phyloP scores from a whole-genome alignment of 768 basidiomycete species.

The Mycena maculata region DNA sequence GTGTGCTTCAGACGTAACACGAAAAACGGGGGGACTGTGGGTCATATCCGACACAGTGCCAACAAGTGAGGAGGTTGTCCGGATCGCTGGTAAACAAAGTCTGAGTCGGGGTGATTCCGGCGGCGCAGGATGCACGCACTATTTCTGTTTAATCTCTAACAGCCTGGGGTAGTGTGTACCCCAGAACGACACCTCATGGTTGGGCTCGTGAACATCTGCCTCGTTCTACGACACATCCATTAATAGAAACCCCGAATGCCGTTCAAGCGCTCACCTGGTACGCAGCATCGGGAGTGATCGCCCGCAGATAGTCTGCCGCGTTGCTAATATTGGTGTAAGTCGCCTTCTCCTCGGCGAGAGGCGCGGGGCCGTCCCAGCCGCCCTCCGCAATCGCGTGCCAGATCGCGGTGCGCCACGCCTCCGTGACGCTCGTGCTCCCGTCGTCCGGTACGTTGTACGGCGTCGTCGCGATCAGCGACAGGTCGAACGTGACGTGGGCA shows the following conservation, averaged over 20 bases:
- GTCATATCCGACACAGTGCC: conserved; percentile 43
- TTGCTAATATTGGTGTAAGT: conserved; percentile 34
- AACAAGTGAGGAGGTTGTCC: conserved; percentile 40
- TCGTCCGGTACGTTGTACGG: conserved; percentile 39
- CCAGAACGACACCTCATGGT: conserved; percentile 45
- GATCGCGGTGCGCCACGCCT: conserved; percentile 44
- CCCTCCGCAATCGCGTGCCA: conserved; percentile 41
- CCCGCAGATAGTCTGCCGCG: conserved; percentile 37
- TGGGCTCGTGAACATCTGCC: conserved; percentile 45
- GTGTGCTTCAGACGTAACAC: conserved; percentile 32
- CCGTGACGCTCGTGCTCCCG: conserved; percentile 39
- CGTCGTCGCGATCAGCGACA: conserved; percentile 36
- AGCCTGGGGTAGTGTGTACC: conserved; percentile 40
- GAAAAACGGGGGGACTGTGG: conserved; percentile 29
- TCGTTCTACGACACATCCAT: conserved; percentile 37
- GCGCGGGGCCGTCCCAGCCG: conserved; percentile 42
- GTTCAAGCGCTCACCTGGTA: conserved; percentile 36
- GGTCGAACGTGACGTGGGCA: conserved; percentile 30
- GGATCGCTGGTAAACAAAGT: conserved; percentile 36
- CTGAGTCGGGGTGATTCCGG: not conserved
- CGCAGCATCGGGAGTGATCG: conserved; percentile 42
- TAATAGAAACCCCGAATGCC: not conserved
- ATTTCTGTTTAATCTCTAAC: conserved; percentile 43
- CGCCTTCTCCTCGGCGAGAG: conserved; percentile 32
- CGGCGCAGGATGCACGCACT: conserved; percentile 40